phyloP scores from a whole-genome alignment of 139 green algal species.

The Diplosphaera chodatii region DNA sequence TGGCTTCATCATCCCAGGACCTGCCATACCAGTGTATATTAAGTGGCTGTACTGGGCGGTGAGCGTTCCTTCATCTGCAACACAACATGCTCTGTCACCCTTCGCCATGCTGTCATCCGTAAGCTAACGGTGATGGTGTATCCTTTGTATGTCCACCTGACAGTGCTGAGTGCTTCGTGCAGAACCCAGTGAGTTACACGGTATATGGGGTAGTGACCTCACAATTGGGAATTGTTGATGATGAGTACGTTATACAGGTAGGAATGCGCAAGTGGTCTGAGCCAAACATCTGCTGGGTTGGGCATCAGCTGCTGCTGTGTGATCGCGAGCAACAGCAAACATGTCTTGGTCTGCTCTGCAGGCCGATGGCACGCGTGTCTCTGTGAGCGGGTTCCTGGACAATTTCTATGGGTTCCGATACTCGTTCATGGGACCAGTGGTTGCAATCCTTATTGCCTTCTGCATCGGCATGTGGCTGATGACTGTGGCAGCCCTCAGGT shows the following conservation, averaged over 20 bases:
- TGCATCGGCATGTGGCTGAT: not conserved
- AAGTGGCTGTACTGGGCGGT: not conserved
- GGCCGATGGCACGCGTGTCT: not conserved
- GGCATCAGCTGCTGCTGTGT: too few species aligned
- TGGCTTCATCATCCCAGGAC: conserved; percentile 4
- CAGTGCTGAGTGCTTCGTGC: not conserved
- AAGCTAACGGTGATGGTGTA: too few species aligned
- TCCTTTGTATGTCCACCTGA: too few species aligned
- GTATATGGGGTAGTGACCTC: conserved; percentile 20
- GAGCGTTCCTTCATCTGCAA: too few species aligned
- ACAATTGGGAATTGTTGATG: conserved; percentile 11
- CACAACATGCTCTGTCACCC: too few species aligned
- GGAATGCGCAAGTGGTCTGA: not conserved
- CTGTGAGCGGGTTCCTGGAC: not conserved
- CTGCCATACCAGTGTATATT: not conserved
- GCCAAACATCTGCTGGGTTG: too few species aligned
- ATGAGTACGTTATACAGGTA: not conserved
- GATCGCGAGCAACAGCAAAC: too few species aligned
- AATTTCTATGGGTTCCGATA: not conserved
- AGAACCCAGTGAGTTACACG: conserved; percentile 16
- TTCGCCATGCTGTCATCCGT: too few species aligned
- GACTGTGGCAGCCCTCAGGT: not conserved
- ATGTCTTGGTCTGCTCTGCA: not conserved
- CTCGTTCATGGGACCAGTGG: not conserved
- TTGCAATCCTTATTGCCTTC: not conserved